Base-by-base conservation (phyloP, 495 filamentous ascomycete genomes). In the Talaromyces wortmannii region DNA sequence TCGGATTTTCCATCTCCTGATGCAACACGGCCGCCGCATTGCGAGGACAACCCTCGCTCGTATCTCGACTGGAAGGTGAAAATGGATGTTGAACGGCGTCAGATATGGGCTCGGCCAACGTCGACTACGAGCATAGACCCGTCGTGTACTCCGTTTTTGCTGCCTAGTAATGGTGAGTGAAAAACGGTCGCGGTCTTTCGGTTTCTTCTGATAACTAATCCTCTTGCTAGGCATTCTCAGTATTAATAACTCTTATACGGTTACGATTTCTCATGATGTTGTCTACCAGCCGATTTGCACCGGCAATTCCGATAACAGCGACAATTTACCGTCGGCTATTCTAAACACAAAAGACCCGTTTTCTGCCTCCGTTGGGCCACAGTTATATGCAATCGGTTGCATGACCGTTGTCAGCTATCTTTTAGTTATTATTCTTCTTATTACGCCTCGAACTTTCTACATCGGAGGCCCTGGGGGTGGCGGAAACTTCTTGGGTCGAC, bases 371-470 rank as follows among this genome's bases (percentile, higher is more conserved):
- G 88, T 89, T 12, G 87, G 90, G 23, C 92, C 95, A 2, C 90
- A 94, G 68, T 83, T 89, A 48, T 98, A 96, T 62, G 91, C 89
- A 30, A 89, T 97, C 54, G 90, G 90, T 51, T 89, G 90, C 29
- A 87, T 88, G 16, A 97, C 94, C 0, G 88, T 96, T 18, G 85
- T 97, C 32, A 90, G 91, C 47, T 98, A 95, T 68, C 85, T 96
- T 63, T 81, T 98, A 32, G 86, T 98, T 46, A 90, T 96, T 43
- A 92, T 97, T 75, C 87, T 98, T 13, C 78, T 96, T 53, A 92
- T 97, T 55, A 95, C 90, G 4, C 94, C 86, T 43, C 85, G 89
- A 51, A 96, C 90, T 4, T 95, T 92, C 68, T 86, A 92, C 53
- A 81, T 91, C 36, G 89, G 89, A n/a, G 87, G 88, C 12, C 72